Evolutionary conservation across 106 monocot genomes (phyloP).

Genomic region (Agapanthus africanus): DNA sequence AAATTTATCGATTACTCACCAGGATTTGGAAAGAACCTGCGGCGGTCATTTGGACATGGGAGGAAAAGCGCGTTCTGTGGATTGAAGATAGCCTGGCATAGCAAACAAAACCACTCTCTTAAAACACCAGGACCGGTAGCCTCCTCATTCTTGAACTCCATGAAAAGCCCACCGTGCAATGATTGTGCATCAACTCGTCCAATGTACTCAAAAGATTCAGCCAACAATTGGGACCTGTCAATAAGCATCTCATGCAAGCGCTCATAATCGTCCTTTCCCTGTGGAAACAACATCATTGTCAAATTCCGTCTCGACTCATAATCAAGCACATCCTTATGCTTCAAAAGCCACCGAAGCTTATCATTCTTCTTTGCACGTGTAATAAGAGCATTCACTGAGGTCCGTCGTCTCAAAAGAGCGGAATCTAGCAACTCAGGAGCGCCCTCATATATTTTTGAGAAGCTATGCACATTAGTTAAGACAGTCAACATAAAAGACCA

Average conservation of each 20-base stretch:
- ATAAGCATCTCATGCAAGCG: conserved; percentile 87
- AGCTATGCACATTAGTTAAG: conserved; percentile 34
- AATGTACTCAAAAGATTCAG: conserved; percentile 80
- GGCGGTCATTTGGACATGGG: conserved; percentile 47
- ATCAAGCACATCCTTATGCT: conserved; percentile 51
- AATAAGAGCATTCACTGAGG: conserved; percentile 53
- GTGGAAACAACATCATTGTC: conserved; percentile 71
- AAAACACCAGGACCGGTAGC: conserved; percentile 94
- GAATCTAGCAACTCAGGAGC: conserved; percentile 28
- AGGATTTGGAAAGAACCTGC: conserved; percentile 80
- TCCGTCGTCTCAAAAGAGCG: conserved; percentile 26
- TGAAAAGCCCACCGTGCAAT: conserved; percentile 58
- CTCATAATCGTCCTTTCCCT: conserved; percentile 52
- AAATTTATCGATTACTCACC: conserved; percentile 18
- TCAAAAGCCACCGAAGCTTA: conserved; percentile 54
- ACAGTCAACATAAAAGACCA: conserved; percentile 37
- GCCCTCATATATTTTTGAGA: conserved; percentile 49
- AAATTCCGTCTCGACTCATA: conserved; percentile 65
- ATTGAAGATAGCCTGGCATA: conserved; percentile 63
- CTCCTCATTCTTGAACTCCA: conserved; percentile 91
- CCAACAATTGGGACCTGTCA: conserved; percentile 56
- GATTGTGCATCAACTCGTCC: conserved; percentile 34
- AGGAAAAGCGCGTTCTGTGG: conserved; percentile 62
- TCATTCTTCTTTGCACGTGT: conserved; percentile 35
- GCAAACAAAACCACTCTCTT: conserved; percentile 84